Evolutionary conservation across 2,329 filamentous ascomycete species (phyloP).

Genomic region (Macrophomina pseudophaseolina): DNA sequence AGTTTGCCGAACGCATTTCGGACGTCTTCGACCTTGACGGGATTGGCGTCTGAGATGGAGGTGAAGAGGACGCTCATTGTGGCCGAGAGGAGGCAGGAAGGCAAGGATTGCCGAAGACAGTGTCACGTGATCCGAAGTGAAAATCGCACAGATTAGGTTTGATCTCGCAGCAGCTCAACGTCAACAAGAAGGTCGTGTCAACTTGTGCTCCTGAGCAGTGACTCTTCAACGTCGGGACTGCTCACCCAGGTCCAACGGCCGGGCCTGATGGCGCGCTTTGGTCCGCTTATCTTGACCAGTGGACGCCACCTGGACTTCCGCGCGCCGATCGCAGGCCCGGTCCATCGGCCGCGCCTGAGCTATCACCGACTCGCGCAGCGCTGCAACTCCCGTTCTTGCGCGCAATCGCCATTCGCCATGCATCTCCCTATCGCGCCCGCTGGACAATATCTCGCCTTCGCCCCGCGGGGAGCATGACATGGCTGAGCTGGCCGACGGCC

Average conservation of each 20-base stretch:
- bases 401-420: neutral
- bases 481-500: neutral
- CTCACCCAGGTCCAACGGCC: neutral
- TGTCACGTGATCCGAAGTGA: neutral
- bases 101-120: neutral
- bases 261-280: neutral
- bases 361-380: constrained; percentile 20
- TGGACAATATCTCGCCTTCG: neutral
- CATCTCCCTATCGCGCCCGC: neutral
- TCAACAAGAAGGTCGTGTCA: neutral
- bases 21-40: constrained; percentile 13
- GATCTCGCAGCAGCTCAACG: neutral
- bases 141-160: neutral
- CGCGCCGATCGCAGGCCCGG: constrained; percentile 15
- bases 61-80: constrained; percentile 30
- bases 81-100: neutral
- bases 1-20: constrained; percentile 37
- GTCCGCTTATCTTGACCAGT: constrained; percentile 13
- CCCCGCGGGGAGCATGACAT: neutral
- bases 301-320: neutral
- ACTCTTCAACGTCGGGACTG: neutral
- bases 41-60: constrained; percentile 32
- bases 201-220: too few species aligned
- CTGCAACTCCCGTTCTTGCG: neutral
- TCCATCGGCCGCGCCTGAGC: constrained; percentile 13